Evolutionary conservation across 345 rosid genomes (phyloP), one percentile per base, ranked within the genome.

Genomic region (Triadica sebifera): DNA sequence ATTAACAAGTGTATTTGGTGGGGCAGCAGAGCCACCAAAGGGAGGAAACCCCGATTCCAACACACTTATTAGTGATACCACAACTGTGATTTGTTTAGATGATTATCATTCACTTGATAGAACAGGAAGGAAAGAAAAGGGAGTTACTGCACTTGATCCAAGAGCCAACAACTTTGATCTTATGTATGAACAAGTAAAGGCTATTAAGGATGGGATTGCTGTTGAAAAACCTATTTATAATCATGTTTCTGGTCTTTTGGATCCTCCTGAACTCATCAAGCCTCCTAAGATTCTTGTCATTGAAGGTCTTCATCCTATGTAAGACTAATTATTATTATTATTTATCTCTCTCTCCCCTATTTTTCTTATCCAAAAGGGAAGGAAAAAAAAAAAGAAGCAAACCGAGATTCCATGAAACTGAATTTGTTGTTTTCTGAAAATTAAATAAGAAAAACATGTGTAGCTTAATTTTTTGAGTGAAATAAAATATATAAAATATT

Each of bases 271-370:
- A 85, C 87, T 87, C 77, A 95, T 85, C 74, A 88, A 89, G 67
- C 97, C 99, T 24, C 99, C 99, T 13, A 95, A 89, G 91, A 95
- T 95, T 77, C 94, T 91, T 60, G 98, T 95, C 74, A 93, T 95
- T 77, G 99, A 95, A 91, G 99, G 99, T 24, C 82, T 95, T 67
- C 99, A 95, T 69, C 99, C 99, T 47, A 93, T 95, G 99, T 95
- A 87, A 92, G 97, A 78, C 15, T 16, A 1, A 29, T 29, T 29
- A 29, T 29, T 29, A 29, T 29, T 29, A 29, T 29, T 29, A 29
- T 29, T 29, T 29, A 29, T 29, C 34, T 29, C 1, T 29, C 2
- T 29, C 34, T 29, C 34, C 2, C 34, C 34, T 29, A 29, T 29
- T 29, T 29, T 29, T 29, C 34, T 29, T 29, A 29, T 29, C 34